phyloP scores from a whole-genome alignment of 2,329 filamentous ascomycete genomes.

The Neofusicoccum umdonicola region DNA sequence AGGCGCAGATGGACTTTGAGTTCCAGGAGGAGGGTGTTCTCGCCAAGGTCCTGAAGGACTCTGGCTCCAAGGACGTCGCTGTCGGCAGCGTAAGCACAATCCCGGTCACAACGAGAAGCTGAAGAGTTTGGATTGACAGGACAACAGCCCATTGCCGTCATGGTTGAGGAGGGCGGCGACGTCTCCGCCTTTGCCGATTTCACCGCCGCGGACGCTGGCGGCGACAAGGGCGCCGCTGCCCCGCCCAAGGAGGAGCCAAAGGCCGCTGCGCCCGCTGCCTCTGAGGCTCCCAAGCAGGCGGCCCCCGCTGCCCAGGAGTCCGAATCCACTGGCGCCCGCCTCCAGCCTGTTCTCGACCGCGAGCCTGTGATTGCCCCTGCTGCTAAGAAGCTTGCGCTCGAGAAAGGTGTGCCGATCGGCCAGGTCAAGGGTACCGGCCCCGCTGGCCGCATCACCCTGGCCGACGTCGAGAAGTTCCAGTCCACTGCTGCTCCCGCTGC shows the following conservation, averaged over 20 bases:
- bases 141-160: constrained; percentile 83
- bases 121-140: constrained; percentile 17
- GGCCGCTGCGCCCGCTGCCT: constrained; percentile 60
- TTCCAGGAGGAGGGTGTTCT: constrained; percentile 97
- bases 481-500: constrained; percentile 50
- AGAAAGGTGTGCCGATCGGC: constrained; percentile 76
- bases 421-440: constrained; percentile 83
- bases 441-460: constrained; percentile 82
- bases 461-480: constrained; percentile 86
- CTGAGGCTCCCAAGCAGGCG: constrained; percentile 40
- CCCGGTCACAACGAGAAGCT: neutral
- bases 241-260: constrained; percentile 64
- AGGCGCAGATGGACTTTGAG: constrained; percentile 99
- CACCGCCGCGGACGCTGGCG: constrained; percentile 84
- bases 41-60: constrained; percentile 89
- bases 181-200: constrained; percentile 86
- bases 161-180: constrained; percentile 89
- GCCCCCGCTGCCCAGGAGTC: constrained; percentile 66
- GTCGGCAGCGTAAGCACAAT: constrained; percentile 75
- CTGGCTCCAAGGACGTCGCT: constrained; percentile 87
- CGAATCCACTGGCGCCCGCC: constrained; percentile 68
- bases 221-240: constrained; percentile 64
- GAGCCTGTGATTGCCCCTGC: constrained; percentile 70
- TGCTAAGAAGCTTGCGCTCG: constrained; percentile 77
- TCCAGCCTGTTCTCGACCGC: constrained; percentile 82